Conservation (phyloP, 2,329 filamentous ascomycete species). For the Aschersonia sp. region DNA sequence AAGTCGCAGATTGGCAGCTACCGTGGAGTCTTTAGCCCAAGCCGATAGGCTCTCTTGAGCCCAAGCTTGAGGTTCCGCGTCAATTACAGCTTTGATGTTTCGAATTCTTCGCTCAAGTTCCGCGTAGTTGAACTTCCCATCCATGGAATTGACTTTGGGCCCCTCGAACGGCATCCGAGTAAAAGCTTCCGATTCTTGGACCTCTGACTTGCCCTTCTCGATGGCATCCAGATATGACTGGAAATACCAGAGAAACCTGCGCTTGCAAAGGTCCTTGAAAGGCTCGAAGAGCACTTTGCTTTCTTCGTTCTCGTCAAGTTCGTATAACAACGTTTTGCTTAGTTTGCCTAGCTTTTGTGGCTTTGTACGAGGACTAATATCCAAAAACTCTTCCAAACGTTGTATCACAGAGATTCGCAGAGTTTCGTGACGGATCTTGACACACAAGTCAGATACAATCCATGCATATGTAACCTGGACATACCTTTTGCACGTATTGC, state of each 20-base stretch:
- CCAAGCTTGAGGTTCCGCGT: conserved; percentile 62
- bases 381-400: conserved; percentile 66
- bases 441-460: too few relatives aligned
- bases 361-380: conserved; percentile 36
- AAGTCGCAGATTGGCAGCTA: conserved; percentile 68
- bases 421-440: conserved; percentile 78
- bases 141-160: conserved; percentile 60
- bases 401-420: conserved; percentile 77
- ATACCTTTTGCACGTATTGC: conserved; percentile 66
- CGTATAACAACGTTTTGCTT: conserved; percentile 3
- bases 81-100: conserved; percentile 54
- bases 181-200: conserved; percentile 52
- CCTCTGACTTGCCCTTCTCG: conserved; percentile 46
- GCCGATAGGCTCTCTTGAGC: conserved; percentile 49
- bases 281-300: conserved; percentile 59
- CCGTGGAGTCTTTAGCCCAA: conserved; percentile 52
- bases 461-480: not conserved
- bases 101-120: conserved; percentile 56
- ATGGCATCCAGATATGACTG: conserved; percentile 69
- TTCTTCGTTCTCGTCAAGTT: conserved; percentile 34
- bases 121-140: conserved; percentile 70
- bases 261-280: conserved; percentile 82
- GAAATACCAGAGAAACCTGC: conserved; percentile 91
- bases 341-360: conserved; percentile 1
- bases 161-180: conserved; percentile 76